These are phyloP conservation scores for Botrytis paeoniae DNA, from an alignment of 2,329 filamentous ascomycete genomes.

Conservation along the genomic window DNA sequence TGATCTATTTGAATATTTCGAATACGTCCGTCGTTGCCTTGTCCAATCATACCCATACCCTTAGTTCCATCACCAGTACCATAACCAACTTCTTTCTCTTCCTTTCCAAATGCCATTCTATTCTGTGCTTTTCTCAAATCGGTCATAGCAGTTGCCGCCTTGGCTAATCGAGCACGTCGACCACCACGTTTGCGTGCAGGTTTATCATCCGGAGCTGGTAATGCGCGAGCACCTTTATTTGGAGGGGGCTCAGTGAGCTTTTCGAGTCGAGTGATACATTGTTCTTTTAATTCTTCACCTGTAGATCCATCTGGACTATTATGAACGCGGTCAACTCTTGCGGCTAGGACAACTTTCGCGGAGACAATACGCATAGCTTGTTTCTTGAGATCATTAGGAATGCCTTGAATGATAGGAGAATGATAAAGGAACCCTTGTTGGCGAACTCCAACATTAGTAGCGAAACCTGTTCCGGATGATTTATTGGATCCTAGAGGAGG, in stretches of 20 bases:
- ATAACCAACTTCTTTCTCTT: slow-evolving; percentile 91
- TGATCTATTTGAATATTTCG: slow-evolving; percentile 87
- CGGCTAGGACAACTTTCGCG: slow-evolving; percentile 90
- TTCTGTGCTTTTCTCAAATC: slow-evolving; percentile 96
- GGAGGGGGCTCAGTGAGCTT: slow-evolving; percentile 90
- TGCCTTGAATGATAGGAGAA: slow-evolving; percentile 80
- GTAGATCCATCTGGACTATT: slow-evolving; percentile 76
- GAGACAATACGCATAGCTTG: slow-evolving; percentile 95
- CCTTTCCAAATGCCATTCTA: slow-evolving; percentile 90
- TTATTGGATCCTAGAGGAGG: slow-evolving; percentile 89
- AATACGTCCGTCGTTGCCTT: slow-evolving; percentile 82
- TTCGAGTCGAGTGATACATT: slow-evolving; percentile 81
- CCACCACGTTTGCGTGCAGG: slow-evolving; percentile 90
- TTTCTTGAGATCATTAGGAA: slow-evolving; percentile 82
- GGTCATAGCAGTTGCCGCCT: slow-evolving; percentile 96
- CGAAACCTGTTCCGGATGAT: slow-evolving; percentile 73
- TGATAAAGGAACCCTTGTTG: slow-evolving; percentile 94
- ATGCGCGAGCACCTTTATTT: slow-evolving; percentile 81
- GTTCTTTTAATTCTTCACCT: slow-evolving; percentile 76
- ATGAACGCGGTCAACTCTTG: slow-evolving; percentile 83
- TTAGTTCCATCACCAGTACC: slow-evolving; percentile 80
- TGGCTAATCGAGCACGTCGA: slow-evolving; percentile 84
- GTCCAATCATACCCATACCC: slow-evolving; percentile 93
- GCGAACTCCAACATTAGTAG: slow-evolving; percentile 85
- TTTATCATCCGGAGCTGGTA: slow-evolving; percentile 94